These are phyloP conservation scores for Bothia castanella DNA, from an alignment of 1,284 basidiomycete species.

Conservation along the genomic window DNA sequence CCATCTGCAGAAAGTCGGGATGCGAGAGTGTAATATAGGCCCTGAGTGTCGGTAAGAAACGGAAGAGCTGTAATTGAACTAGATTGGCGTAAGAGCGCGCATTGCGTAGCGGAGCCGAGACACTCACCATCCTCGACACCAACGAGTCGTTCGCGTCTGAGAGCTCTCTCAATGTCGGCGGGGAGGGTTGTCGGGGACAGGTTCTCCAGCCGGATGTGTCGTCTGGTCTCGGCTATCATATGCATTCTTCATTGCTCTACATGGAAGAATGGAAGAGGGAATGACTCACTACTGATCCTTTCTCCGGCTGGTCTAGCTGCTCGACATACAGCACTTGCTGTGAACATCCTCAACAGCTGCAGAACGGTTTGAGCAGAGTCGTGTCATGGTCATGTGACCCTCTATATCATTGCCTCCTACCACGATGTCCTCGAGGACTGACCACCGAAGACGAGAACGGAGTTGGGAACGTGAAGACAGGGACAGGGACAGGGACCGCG, in stretches of 20 bases:
- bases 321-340: constrained; percentile 17
- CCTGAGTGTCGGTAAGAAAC: constrained; percentile 53
- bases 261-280: too few species aligned
- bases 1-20: constrained; percentile 42
- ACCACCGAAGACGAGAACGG: constrained; percentile 59
- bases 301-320: constrained; percentile 11
- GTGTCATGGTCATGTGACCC: constrained; percentile 28
- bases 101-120: not conserved
- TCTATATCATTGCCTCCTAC: constrained; percentile 6
- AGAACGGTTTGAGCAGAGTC: not conserved
- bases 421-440: constrained; percentile 49
- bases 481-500: constrained; percentile 41
- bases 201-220: constrained; percentile 44
- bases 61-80: constrained; percentile 60
- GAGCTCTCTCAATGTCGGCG: constrained; percentile 51
- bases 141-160: constrained; percentile 44
- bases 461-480: constrained; percentile 63
- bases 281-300: constrained; percentile 22
- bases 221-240: constrained; percentile 25
- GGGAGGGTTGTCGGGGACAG: constrained; percentile 53
- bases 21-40: constrained; percentile 53
- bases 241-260: constrained; percentile 8
- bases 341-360: constrained; percentile 17
- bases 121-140: constrained; percentile 52
- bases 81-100: constrained; percentile 10